These are phyloP conservation scores for Funneliformis caledonium DNA, from an alignment of 371 early-diverging fungal species.

Conservation along the genomic window DNA sequence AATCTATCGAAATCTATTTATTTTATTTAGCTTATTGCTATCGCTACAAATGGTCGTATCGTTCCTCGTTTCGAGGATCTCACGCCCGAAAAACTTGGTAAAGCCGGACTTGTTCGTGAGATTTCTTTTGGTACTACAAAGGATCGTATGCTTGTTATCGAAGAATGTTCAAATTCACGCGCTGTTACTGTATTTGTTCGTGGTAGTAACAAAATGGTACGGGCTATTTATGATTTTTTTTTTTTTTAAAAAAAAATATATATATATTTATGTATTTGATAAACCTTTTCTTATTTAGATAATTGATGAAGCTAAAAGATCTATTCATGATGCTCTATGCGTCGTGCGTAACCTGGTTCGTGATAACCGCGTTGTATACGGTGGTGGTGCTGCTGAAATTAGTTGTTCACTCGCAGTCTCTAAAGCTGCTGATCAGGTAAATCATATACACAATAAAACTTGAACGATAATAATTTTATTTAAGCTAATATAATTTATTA, in stretches of 20 bases:
- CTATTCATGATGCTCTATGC: conserved; percentile 99
- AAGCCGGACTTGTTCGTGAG: conserved; percentile 94
- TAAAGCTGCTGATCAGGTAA: conserved; percentile 88
- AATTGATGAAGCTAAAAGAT: conserved; percentile 99
- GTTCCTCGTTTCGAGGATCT: conserved; percentile 99
- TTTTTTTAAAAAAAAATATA: neutral
- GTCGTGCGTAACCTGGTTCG: conserved; percentile 98
- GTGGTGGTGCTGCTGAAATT: conserved; percentile 99
- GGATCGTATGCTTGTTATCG: conserved; percentile 98
- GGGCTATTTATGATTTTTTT: neutral
- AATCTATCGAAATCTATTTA: neutral
- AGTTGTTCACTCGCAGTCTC: conserved; percentile 92
- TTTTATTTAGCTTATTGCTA: conserved; percentile 84
- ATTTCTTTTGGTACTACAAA: conserved; percentile 97
- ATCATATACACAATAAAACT: neutral
- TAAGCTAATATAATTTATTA: neutral
- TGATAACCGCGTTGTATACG: conserved; percentile 98
- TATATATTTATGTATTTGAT: neutral
- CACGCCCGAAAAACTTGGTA: conserved; percentile 88
- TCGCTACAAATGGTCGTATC: conserved; percentile 99
- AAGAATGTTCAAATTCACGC: conserved; percentile 97
- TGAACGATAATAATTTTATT: neutral
- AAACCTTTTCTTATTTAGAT: conserved; percentile 57
- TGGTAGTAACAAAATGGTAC: conserved; percentile 98
- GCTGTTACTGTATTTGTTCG: conserved; percentile 99